A percentile compares a stretch with the other conserved stretches of the same genome.
Conservation (phyloP, 108 stramenopile genomes). For the Skeletonema marinoi region DNA sequence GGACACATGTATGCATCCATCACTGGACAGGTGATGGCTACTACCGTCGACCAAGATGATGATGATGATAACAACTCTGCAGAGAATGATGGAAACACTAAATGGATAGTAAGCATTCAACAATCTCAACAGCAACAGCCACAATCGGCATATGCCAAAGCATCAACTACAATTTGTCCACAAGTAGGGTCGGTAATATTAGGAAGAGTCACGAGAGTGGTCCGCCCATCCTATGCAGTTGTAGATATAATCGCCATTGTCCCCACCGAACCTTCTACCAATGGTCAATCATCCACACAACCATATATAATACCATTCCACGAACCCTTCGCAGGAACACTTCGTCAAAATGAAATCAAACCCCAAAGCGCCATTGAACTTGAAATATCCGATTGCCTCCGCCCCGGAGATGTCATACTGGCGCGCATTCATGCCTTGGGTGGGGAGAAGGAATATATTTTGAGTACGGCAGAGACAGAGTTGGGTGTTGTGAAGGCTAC, state of each 20-base stretch:
- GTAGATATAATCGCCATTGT: constrained; percentile 71
- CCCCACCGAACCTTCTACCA: not conserved
- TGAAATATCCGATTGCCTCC: constrained; percentile 68
- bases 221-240: constrained; percentile 57
- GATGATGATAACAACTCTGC: not conserved
- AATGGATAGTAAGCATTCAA: constrained; percentile 15
- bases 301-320: constrained; percentile 30
- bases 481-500: constrained; percentile 87
- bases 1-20: constrained; percentile 67
- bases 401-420: constrained; percentile 85
- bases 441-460: constrained; percentile 80
- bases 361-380: constrained; percentile 64
- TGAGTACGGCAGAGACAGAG: constrained; percentile 87
- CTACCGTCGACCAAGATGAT: not conserved
- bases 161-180: constrained; percentile 14
- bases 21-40: constrained; percentile 50
- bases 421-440: constrained; percentile 79
- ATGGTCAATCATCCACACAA: not conserved
- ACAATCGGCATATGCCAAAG: constrained; percentile 5
- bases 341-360: constrained; percentile 80
- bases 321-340: constrained; percentile 38
- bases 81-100: constrained; percentile 16
- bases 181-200: constrained; percentile 65
- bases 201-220: constrained; percentile 65
- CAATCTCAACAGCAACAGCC: constrained; percentile 8